phyloP scores from a whole-genome alignment of 225 moss, liverwort and hornwort species.

The Marchantia polymorpha region DNA sequence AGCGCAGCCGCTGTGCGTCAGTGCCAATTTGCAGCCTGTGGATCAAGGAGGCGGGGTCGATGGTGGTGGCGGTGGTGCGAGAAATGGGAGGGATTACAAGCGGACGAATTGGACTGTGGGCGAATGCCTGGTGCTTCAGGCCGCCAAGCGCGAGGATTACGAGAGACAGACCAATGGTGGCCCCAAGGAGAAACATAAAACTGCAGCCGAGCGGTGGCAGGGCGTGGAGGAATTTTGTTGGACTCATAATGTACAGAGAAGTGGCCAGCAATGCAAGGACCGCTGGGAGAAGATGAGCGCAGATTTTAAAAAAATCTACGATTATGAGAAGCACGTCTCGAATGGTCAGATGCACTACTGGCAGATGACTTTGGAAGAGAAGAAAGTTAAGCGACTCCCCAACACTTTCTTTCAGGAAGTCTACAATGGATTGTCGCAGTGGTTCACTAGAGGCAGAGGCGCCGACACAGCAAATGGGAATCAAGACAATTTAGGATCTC shows the following conservation, averaged over 20 bases:
- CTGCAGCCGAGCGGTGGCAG: conserved; percentile 46
- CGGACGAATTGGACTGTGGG: conserved; percentile 44
- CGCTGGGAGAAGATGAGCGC: conserved; percentile 47
- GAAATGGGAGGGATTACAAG: conserved; percentile 36
- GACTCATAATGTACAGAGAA: conserved; percentile 34
- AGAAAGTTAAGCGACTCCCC: conserved; percentile 42
- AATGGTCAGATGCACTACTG: conserved; percentile 32
- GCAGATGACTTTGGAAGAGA: conserved; percentile 41
- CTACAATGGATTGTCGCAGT: conserved; percentile 35
- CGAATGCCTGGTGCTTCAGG: conserved; percentile 44
- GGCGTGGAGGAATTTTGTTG: conserved; percentile 44
- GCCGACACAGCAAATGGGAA: conserved; percentile 24
- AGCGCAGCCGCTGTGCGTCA: conserved; percentile 17
- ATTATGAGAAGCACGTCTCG: conserved; percentile 34
- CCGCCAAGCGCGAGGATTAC: conserved; percentile 45
- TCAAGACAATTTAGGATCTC: conserved; percentile 38
- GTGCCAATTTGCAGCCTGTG: conserved; percentile 17
- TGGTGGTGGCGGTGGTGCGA: conserved; percentile 9
- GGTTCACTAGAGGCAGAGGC: conserved; percentile 38
- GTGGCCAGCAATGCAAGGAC: conserved; percentile 46
- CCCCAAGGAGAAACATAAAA: conserved; percentile 40
- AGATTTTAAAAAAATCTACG: conserved; percentile 44
- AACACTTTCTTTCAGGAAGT: conserved; percentile 40
- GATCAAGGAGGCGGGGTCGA: conserved; percentile 19
- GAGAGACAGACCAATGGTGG: conserved; percentile 38